A percentile compares a stretch with the other conserved stretches of the same genome.
Conservation (phyloP, 1,284 basidiomycete genomes). For the Inonotus obliquus region DNA sequence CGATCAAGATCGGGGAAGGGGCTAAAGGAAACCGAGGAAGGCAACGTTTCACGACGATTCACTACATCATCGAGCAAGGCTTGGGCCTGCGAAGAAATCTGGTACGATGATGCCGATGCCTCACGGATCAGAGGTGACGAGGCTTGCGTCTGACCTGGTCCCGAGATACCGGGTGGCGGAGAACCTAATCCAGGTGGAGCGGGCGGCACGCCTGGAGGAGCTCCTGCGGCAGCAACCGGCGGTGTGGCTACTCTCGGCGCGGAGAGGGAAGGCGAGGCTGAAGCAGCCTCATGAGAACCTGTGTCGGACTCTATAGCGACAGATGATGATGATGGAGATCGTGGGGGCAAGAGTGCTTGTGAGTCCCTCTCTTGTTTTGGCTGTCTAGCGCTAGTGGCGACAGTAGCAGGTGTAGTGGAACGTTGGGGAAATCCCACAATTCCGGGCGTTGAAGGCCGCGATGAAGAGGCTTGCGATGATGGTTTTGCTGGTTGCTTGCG, state of each 20-base stretch:
- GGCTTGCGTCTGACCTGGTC: conserved; percentile 18
- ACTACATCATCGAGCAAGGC: conserved; percentile 82
- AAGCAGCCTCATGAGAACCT: conserved; percentile 28
- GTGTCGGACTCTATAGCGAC: conserved; percentile 35
- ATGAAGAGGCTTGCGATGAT: conserved; percentile 51
- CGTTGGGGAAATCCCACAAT: conserved; percentile 34
- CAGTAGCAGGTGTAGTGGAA: conserved; percentile 40
- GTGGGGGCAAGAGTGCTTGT: conserved; percentile 37
- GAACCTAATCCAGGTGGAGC: conserved; percentile 59
- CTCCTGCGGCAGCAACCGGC: conserved; percentile 38
- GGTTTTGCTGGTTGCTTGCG: conserved; percentile 40
- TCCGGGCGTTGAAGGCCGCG: conserved; percentile 59
- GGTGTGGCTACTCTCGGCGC: conserved; percentile 26
- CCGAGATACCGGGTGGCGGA: conserved; percentile 44
- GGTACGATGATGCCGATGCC: conserved; percentile 65
- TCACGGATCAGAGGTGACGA: conserved; percentile 52
- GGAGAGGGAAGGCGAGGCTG: conserved; percentile 24
- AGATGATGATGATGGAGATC: conserved; percentile 48
- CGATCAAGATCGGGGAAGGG: conserved; percentile 91
- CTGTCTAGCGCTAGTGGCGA: conserved; percentile 18
- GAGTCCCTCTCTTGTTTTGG: conserved; percentile 38
- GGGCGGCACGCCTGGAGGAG: conserved; percentile 51
- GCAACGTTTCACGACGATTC: conserved; percentile 60
- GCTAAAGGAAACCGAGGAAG: conserved; percentile 45
- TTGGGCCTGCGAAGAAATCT: conserved; percentile 81